phyloP scores from a whole-genome alignment of 2,329 filamentous ascomycete species.

The Ophiostoma australiae region DNA sequence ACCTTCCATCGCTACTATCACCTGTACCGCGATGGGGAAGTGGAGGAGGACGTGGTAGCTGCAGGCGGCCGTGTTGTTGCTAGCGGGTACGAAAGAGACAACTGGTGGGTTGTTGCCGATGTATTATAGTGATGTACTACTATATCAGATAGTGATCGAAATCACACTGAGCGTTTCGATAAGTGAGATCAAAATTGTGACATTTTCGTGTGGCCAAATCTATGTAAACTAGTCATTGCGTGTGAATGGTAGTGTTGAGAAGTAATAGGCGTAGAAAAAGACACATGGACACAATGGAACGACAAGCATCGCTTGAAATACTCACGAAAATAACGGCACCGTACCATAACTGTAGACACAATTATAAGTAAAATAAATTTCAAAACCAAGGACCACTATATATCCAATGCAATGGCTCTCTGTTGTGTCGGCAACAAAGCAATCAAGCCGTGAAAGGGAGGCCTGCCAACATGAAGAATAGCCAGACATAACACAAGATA shows the following conservation, averaged over 20 bases:
- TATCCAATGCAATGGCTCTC: background rate
- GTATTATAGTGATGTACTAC: background rate
- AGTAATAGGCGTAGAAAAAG: too few species aligned
- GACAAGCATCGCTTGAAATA: too few species aligned
- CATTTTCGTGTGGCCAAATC: too few species aligned
- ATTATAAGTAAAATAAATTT: background rate
- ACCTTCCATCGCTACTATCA: constrained; percentile 93
- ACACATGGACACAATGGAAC: too few species aligned
- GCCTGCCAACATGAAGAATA: background rate
- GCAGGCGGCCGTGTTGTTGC: constrained; percentile 73
- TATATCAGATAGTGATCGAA: too few species aligned
- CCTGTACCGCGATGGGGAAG: constrained; percentile 78
- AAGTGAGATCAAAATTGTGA: too few species aligned
- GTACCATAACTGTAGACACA: background rate
- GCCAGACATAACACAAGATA: background rate
- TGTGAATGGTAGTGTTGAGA: too few species aligned
- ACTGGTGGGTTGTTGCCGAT: constrained; percentile 82
- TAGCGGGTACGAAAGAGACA: constrained; percentile 91
- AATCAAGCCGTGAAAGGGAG: background rate
- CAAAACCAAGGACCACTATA: background rate
- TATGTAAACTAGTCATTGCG: too few species aligned
- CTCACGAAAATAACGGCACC: too few species aligned
- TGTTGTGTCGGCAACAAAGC: background rate
- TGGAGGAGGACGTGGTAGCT: constrained; percentile 70
- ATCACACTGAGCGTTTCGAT: too few species aligned